These are phyloP conservation scores for Ceratobasidium sp. DNA, from an alignment of 1,284 basidiomycete genomes.

Conservation along the genomic window DNA sequence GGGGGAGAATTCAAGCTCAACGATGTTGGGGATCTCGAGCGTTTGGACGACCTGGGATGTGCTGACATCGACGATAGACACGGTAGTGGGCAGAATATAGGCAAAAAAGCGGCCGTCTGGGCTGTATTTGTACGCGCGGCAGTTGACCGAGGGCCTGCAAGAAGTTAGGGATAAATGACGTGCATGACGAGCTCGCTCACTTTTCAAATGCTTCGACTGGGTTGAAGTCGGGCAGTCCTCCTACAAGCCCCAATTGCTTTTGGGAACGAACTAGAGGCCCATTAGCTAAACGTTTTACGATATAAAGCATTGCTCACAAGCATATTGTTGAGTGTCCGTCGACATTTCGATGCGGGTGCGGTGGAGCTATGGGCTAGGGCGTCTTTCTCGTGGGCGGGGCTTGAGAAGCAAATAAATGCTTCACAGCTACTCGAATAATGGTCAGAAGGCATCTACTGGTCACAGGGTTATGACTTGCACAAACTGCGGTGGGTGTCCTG, in stretches of 20 bases:
- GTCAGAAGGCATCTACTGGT: background rate
- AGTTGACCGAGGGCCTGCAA: constrained; percentile 63
- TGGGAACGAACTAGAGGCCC: constrained; percentile 75
- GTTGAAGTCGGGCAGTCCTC: constrained; percentile 79
- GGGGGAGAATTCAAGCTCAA: constrained; percentile 91
- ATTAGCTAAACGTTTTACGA: constrained; percentile 21
- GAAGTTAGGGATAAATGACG: background rate
- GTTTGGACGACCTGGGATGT: constrained; percentile 72
- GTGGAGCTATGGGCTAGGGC: constrained; percentile 47
- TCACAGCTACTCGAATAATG: constrained; percentile 49
- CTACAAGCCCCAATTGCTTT: constrained; percentile 87
- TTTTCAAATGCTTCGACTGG: constrained; percentile 69
- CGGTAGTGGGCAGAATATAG: constrained; percentile 74
- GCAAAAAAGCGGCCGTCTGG: constrained; percentile 87
- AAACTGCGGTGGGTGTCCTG: constrained; percentile 30
- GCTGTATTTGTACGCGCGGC: constrained; percentile 84
- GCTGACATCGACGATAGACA: constrained; percentile 79
- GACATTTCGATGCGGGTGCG: constrained; percentile 39
- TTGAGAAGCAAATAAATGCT: constrained; percentile 82
- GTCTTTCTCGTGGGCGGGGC: constrained; percentile 41
- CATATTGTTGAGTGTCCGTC: constrained; percentile 54
- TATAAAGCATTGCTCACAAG: constrained; percentile 63
- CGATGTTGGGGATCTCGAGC: constrained; percentile 70
- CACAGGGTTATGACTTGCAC: constrained; percentile 3
- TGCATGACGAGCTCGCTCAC: constrained; percentile 45